Evolutionary conservation across 2,329 filamentous ascomycete genomes (phyloP), one percentile per base, ranked within the genome.

Genomic region (Colletotrichum caudatum): DNA sequence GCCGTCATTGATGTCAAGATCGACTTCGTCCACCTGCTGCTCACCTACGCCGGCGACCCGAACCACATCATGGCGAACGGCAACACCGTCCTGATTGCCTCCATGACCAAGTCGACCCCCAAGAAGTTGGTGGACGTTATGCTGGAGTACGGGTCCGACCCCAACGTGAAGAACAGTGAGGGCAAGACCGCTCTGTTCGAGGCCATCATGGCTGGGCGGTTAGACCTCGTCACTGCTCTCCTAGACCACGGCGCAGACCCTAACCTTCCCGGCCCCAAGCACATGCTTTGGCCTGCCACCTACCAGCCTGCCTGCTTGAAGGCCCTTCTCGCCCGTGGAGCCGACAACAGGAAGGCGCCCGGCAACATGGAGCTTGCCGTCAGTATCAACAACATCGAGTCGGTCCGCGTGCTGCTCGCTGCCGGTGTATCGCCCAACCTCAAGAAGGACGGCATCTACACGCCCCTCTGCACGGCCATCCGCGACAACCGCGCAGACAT

Each of bases 241-340:
- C 77, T 86, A 3, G 80, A 92, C 63, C 85, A 90, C 66, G 86
- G 87, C 3, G 91, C 91, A 2, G 87, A 92, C 75, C 87, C 90
- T 11, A 93, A 93, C 77, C 82, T 92, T 7, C 91, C 91, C 1
- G 90, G 89, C 1, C 90, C 90, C 14, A 91, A 92, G 78, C 89
- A 93, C 80, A 87, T 90, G 80, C 84, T 93, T 33, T 91, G 91
- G 91, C 89, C 90, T 2, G 84, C 90, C 0, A 87, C 86, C 0
- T 88, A 90, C 79, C 85, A 90, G 63, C 83, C 90, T 0, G 80
- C 83, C 9, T 90, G 88, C 71, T 81, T 93, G 41, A 84, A 88
- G 75, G 78, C 90, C 1, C 82, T 93, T 23, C 85, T 92, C 0
- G 74, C 81, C 2, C 86, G 87, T 35, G 90, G 90, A 1, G 90